Conservation (phyloP, 2,329 filamentous ascomycete genomes). For the Dichotomopilus funicola region DNA sequence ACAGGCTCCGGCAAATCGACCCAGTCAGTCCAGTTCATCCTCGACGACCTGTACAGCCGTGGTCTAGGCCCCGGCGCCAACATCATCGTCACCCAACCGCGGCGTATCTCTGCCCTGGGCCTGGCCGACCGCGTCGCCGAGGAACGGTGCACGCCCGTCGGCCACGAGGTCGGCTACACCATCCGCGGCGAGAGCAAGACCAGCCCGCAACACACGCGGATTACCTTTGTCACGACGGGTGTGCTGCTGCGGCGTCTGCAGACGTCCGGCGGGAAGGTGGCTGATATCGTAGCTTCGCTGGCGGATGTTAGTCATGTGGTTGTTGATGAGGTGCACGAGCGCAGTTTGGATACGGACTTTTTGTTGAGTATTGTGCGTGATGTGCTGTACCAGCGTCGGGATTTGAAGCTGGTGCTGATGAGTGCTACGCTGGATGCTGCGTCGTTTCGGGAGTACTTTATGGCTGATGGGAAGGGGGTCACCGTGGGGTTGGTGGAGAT, state of each 20-base stretch:
- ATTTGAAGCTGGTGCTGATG: conserved; percentile 90
- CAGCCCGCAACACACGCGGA: conserved; percentile 62
- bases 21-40: conserved; percentile 90
- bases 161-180: conserved; percentile 83
- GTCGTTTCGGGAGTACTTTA: conserved; percentile 81
- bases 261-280: conserved; percentile 71
- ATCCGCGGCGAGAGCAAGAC: conserved; percentile 86
- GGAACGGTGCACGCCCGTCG: conserved; percentile 74
- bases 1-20: conserved; percentile 97
- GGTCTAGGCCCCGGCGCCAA: conserved; percentile 72
- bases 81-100: conserved; percentile 92
- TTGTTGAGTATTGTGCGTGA: conserved; percentile 80
- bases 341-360: conserved; percentile 92
- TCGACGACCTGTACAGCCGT: conserved; percentile 79
- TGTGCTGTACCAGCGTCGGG: conserved; percentile 65
- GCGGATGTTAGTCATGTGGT: conserved; percentile 91
- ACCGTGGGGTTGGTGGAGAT: conserved; percentile 80
- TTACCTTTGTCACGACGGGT: conserved; percentile 94
- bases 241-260: conserved; percentile 87
- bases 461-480: conserved; percentile 46
- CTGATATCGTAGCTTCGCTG: conserved; percentile 74
- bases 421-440: conserved; percentile 88
- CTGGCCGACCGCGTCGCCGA: conserved; percentile 92
- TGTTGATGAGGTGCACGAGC: conserved; percentile 94
- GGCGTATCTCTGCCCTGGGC: conserved; percentile 88